These are phyloP conservation scores for Cyathus olla DNA, from an alignment of 1,284 basidiomycete genomes.

Conservation along the genomic window DNA sequence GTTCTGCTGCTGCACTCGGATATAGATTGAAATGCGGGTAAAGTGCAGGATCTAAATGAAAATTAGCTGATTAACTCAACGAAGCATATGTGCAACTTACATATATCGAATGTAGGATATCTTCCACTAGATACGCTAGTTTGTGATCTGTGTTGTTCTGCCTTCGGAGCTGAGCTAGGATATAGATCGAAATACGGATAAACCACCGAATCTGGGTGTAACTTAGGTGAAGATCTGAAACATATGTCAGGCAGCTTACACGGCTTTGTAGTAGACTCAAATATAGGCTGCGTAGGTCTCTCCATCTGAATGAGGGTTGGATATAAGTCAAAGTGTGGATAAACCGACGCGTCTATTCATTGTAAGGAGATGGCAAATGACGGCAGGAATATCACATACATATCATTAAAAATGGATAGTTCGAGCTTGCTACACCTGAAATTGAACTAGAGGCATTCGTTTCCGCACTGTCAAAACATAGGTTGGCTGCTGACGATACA, in stretches of 20 bases:
- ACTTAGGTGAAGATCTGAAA: no score
- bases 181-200: no score
- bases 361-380: neutral
- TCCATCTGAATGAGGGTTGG: conserved; percentile 8
- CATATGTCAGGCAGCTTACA: no score
- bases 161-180: no score
- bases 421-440: neutral
- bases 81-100: conserved; percentile 19
- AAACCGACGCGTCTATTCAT: conserved; percentile 41
- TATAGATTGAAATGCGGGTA: conserved; percentile 38
- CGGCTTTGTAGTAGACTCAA: no score
- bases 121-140: no score
- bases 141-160: no score
- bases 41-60: conserved; percentile 36
- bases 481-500: no score
- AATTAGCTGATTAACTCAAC: neutral
- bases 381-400: neutral
- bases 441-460: neutral
- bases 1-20: conserved; percentile 10
- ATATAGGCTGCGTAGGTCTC: neutral
- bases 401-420: neutral
- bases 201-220: no score
- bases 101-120: conserved; percentile 32
- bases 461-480: no score
- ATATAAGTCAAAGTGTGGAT: conserved; percentile 45